Percentiles rank a stretch among this genome's conserved stretches.
Conservation (phyloP, 257 asterid genomes). For the Asclepias syriaca region DNA sequence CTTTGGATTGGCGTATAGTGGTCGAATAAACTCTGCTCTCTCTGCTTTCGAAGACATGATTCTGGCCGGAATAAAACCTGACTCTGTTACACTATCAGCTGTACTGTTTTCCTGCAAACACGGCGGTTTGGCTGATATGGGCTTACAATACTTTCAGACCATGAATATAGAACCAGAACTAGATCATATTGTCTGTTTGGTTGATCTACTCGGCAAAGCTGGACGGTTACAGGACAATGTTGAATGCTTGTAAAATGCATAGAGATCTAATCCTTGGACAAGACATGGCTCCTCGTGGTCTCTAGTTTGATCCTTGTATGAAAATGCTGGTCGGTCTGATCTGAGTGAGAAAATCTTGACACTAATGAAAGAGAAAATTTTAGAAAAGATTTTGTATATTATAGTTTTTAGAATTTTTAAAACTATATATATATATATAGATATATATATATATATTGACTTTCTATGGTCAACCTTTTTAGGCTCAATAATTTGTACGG, state of each 20-base stretch:
- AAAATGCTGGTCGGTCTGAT: constrained; percentile 29
- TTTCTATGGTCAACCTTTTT: no score
- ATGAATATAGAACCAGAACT: constrained; percentile 42
- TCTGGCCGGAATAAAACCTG: constrained; percentile 35
- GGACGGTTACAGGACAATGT: constrained; percentile 39
- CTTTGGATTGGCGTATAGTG: constrained; percentile 39
- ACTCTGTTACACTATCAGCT: constrained; percentile 40
- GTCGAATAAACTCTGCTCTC: constrained; percentile 35
- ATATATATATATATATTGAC: no score
- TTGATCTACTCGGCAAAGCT: constrained; percentile 46
- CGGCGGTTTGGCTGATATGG: constrained; percentile 44
- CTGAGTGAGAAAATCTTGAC: constrained; percentile 29
- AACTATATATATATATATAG: no score
- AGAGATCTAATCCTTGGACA: constrained; percentile 30
- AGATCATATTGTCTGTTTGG: constrained; percentile 53
- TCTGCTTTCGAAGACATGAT: constrained; percentile 34
- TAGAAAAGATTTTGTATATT: no score
- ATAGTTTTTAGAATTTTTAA: no score
- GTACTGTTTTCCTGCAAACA: constrained; percentile 47
- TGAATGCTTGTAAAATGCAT: constrained; percentile 43
- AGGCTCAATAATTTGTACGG: no score
- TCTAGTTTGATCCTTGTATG: constrained; percentile 43
- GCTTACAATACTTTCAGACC: constrained; percentile 31
- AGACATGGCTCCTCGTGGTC: constrained; percentile 25
- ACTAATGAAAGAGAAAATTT: constrained; percentile 21